A percentile compares a stretch with the other conserved stretches of the same genome.
These are phyloP conservation scores for Blastocystis sp. DNA, from an alignment of 352 stramenopile species.

Conservation along the genomic window DNA sequence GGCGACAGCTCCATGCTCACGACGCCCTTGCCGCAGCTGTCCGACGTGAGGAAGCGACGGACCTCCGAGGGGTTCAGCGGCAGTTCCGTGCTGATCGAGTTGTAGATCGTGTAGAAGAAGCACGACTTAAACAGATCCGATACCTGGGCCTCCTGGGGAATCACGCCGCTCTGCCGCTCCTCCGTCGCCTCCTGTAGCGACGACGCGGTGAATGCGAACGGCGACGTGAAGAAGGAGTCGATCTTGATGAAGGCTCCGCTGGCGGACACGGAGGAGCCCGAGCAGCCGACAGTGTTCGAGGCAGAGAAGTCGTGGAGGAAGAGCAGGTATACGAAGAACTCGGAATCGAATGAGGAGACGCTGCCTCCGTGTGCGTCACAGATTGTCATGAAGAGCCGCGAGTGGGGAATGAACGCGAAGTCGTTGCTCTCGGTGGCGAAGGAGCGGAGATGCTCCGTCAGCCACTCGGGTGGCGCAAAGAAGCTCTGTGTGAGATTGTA, in stretches of 20 bases:
- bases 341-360: neutral
- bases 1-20: neutral
- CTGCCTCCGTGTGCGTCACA: neutral
- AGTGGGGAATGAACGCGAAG: constrained; percentile 35
- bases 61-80: neutral
- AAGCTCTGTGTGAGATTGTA: neutral
- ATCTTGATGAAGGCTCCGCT: neutral
- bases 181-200: neutral
- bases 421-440: neutral
- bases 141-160: constrained; percentile 1
- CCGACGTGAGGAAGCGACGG: neutral
- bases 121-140: constrained; percentile 44
- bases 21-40: neutral
- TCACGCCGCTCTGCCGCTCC: neutral
- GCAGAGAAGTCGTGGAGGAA: constrained; percentile 29
- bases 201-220: neutral
- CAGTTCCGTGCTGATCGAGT: neutral
- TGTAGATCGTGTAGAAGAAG: constrained; percentile 24
- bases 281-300: neutral
- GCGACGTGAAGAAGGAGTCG: constrained; percentile 20
- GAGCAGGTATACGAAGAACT: constrained; percentile 32
- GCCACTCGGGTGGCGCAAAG: neutral
- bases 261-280: neutral
- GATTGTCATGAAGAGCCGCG: constrained; percentile 2
- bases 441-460: neutral